Percentiles rank a stretch among this genome's conserved stretches.
These are phyloP conservation scores for Trichosporon ovoides DNA, from an alignment of 1,284 basidiomycete species.

Conservation along the genomic window DNA sequence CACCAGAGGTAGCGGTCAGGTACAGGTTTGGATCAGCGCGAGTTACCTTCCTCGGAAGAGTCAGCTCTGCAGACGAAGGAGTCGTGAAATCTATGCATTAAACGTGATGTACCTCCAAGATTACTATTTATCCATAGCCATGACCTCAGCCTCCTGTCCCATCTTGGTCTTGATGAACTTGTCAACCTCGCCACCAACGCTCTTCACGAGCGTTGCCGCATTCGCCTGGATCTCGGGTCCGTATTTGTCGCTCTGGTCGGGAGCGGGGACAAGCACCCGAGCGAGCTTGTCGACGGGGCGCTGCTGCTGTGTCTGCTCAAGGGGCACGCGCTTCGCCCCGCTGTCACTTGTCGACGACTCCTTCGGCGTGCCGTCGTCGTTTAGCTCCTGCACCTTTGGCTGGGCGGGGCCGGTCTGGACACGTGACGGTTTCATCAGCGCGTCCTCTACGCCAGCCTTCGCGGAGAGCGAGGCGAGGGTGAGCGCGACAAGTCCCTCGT, in stretches of 20 bases:
- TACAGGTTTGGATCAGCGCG: too few relatives aligned
- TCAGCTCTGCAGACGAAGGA: too few relatives aligned
- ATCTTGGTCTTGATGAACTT: not conserved
- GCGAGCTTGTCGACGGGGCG: conserved; percentile 9
- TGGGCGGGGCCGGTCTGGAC: not conserved
- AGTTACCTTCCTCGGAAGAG: too few relatives aligned
- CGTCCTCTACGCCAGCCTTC: not conserved
- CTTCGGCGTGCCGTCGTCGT: not conserved
- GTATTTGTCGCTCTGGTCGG: not conserved
- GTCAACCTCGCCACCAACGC: not conserved
- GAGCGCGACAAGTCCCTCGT: conserved; percentile 80
- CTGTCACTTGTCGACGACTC: not conserved
- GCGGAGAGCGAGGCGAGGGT: conserved; percentile 52
- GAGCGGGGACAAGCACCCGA: conserved; percentile 6
- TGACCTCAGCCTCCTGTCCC: not conserved
- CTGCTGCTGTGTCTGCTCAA: not conserved
- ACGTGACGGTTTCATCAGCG: not conserved
- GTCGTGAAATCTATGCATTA: too few relatives aligned
- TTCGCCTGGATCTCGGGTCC: conserved; percentile 15
- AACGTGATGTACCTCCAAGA: too few relatives aligned
- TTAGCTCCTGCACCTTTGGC: not conserved
- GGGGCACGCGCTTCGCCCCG: not conserved
- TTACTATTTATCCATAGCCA: not conserved
- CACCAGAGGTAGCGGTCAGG: too few relatives aligned
- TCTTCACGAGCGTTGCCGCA: conserved; percentile 8